Percentiles rank a stretch among this genome's conserved stretches.
These are phyloP conservation scores for Krasilnikovozyma curviuscula DNA, from an alignment of 768 basidiomycete genomes.

Conservation along the genomic window DNA sequence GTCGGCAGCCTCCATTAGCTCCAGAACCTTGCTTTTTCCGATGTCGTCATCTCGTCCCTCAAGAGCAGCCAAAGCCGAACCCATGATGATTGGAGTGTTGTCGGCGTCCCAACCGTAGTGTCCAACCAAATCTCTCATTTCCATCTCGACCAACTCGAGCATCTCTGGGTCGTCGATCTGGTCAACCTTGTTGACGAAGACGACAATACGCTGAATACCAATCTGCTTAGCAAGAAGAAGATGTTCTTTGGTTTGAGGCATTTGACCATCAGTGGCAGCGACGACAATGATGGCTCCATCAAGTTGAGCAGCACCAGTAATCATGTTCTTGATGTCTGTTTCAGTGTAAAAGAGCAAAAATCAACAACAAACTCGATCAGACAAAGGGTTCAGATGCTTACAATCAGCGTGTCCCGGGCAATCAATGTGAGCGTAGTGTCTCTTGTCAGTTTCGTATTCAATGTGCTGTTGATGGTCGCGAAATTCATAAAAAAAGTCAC, in stretches of 20 bases:
- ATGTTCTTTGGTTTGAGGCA: conserved; percentile 99
- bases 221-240: conserved; percentile 93
- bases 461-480: conserved; percentile 39
- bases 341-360: not conserved
- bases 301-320: conserved; percentile 96
- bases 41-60: conserved; percentile 64
- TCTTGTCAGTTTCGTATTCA: conserved; percentile 76
- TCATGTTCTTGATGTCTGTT: conserved; percentile 91
- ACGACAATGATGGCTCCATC: conserved; percentile 52
- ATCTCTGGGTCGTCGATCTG: conserved; percentile 82
- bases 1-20: conserved; percentile 72
- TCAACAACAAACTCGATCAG: not conserved
- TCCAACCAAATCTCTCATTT: conserved; percentile 87
- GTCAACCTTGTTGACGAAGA: conserved; percentile 99
- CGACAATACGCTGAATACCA: conserved; percentile 88
- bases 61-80: conserved; percentile 84
- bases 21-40: conserved; percentile 59
- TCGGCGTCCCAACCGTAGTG: conserved; percentile 95
- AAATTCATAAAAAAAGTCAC: not conserved
- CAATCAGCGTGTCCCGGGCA: conserved; percentile 71
- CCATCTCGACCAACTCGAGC: conserved; percentile 98
- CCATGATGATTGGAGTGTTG: conserved; percentile 93
- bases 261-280: conserved; percentile 95
- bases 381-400: conserved; percentile 30
- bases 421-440: conserved; percentile 96